A percentile compares a stretch with the other conserved stretches of the same genome.
Conservation (phyloP, 352 stramenopile genomes). For the Pythium dissotocum region DNA sequence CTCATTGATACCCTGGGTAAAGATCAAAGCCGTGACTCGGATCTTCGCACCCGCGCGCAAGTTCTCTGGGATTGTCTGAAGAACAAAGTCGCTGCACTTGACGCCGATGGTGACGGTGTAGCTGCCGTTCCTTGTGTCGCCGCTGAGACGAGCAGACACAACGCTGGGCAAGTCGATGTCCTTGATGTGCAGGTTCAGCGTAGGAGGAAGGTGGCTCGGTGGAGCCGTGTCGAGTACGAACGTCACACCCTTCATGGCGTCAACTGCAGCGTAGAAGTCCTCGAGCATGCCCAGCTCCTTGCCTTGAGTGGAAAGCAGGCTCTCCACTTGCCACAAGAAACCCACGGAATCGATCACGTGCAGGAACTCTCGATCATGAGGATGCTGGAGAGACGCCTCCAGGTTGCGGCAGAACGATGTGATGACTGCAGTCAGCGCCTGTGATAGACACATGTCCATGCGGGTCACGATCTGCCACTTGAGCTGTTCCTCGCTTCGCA, state of each 20-base stretch:
- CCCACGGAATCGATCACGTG: conserved; percentile 63
- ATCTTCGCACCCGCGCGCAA: conserved; percentile 56
- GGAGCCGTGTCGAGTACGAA: conserved; percentile 73
- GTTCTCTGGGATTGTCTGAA: conserved; percentile 41
- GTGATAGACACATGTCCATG: conserved; percentile 78
- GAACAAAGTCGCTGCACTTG: conserved; percentile 44
- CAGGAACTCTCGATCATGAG: conserved; percentile 56
- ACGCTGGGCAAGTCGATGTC: conserved; percentile 69
- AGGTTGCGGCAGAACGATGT: conserved; percentile 74
- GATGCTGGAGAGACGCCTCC: conserved; percentile 69
- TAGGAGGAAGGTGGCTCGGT: conserved; percentile 58
- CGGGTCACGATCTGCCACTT: conserved; percentile 78
- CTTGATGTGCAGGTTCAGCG: conserved; percentile 79
- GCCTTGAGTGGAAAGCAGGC: conserved; percentile 91
- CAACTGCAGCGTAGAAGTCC: conserved; percentile 79
- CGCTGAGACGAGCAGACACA: conserved; percentile 69
- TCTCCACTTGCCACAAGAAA: conserved; percentile 91
- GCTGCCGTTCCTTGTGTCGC: conserved; percentile 41
- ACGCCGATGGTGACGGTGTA: conserved; percentile 66
- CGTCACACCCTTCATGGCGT: conserved; percentile 70
- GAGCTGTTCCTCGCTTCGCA: conserved; percentile 58
- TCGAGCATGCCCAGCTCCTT: conserved; percentile 97
- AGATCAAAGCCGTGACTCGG: conserved; percentile 71
- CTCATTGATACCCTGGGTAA: conserved; percentile 92
- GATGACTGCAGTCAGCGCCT: conserved; percentile 72